Base-by-base conservation (phyloP, 257 asterid genomes). In the Galeopsis tetrahit region DNA sequence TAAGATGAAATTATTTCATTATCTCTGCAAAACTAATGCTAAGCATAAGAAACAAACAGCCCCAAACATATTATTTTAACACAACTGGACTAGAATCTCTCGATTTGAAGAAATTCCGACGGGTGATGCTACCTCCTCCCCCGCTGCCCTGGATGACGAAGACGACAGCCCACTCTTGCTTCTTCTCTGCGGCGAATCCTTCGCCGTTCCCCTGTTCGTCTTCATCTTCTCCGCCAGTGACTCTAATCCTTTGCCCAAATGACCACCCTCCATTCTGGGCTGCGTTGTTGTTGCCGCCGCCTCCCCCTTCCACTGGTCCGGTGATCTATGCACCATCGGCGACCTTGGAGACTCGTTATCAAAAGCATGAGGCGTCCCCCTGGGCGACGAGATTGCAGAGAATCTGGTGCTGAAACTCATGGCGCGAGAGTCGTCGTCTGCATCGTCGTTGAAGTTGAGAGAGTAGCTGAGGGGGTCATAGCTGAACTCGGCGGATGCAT, bases 391-490 rank as follows among this genome's bases (percentile, higher is more conserved):
- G 2, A 86, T 76, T 1, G 66, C 21, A 1, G 85, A 86, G 61
- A 84, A 69, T 63, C 88, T 81, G 7, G 85, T 40, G 1, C 79
- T 59, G 77, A 84, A 87, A 34, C 71, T 80, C 63, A 67, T 61
- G 61, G 65, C 17, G 2, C 53, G 79, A 3, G 31, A 49, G 4
- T 63, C 77, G 10, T 63, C 71, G 1, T 4, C 46, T 0, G 72
- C 43, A 1, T 75, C 83, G 3, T 78, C 77, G 0, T 82, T 46
- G 52, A 83, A 81, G 68, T 83, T 81, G 74, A 78, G 81, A 2
- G 88, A 53, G 40, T 83, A 83, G 56, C 83, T 83, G 7, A 78
- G 80, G 3, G 81, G 84, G 51, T 81, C 85, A 3, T 83, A 83
- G 73, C 75, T 81, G 68, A 83, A 78, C 58, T 83, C 85, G 0